Evolutionary conservation across 495 filamentous ascomycete genomes (phyloP).

Genomic region (Xylaria grammica): DNA sequence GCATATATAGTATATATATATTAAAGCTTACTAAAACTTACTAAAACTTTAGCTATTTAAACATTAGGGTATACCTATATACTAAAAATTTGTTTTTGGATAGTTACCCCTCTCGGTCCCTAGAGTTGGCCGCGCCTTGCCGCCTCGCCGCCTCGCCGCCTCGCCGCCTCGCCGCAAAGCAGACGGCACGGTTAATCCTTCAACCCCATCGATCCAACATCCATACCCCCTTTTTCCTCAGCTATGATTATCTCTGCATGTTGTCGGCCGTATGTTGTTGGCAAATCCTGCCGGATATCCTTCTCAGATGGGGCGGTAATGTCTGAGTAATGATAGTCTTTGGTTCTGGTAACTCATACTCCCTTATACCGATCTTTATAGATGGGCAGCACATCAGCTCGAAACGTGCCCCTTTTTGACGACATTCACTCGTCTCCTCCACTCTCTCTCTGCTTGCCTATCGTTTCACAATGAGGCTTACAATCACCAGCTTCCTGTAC

Average conservation of each 20-base stretch:
- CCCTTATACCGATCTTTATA: constrained; percentile 4
- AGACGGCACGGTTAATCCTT: constrained; percentile 8
- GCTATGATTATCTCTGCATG: not conserved
- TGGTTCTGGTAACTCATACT: constrained; percentile 10
- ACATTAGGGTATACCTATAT: no score
- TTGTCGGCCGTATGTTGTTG: constrained; percentile 8
- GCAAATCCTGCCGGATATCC: not conserved
- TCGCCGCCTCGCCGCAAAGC: not conserved
- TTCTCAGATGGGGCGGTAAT: constrained; percentile 6
- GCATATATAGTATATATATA: no score
- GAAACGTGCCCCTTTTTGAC: constrained; percentile 7
- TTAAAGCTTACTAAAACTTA: no score
- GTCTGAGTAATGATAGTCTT: constrained; percentile 4
- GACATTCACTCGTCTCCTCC: constrained; percentile 7
- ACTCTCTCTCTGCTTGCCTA: constrained; percentile 6
- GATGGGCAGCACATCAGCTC: constrained; percentile 5
- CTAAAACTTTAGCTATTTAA: no score
- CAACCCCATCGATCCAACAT: constrained; percentile 1
- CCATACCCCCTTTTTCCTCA: constrained; percentile 2
- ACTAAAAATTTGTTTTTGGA: no score
- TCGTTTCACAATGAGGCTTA: constrained; percentile 13
- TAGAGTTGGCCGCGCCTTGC: constrained; percentile 4
- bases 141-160: no score
- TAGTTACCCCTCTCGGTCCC: no score
- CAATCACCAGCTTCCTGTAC: constrained; percentile 1